Evolutionary conservation across 345 rosid species (phyloP), one percentile per base, ranked within the genome.

Genomic region (Eucalyptus marginata): DNA sequence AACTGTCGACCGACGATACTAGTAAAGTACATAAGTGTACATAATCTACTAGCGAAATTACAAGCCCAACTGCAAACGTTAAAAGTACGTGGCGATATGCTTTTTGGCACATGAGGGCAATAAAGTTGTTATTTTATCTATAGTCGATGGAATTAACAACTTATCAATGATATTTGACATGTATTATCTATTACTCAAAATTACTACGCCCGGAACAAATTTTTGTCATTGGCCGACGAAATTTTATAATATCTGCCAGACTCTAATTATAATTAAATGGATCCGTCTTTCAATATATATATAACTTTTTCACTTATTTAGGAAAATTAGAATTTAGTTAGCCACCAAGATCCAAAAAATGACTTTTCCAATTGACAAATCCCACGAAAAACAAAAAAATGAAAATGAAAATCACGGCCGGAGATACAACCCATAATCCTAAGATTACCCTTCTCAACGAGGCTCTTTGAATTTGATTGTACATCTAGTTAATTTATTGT

Each of bases 1-100:
- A 12, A 62, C 0, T 15, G 5, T 64, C 2, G 1, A 64, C 3
- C 2, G 5, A n/a, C 10, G 0, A 7, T 64, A 4, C 18, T 14
- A 64, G 24, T 62, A 13, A 66, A 66, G 9, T 31, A 15, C 4
- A 0, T 66, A 16, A 31, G 33, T 27, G 10, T 31, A 2, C 11
- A 5, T 66, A n/a, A n/a, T n/a, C n/a, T n/a, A n/a, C n/a, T n/a
- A 66, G 22, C 7, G 2, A 66, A 64, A 16, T 66, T 9, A 31
- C 17, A 15, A 15, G 11, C 22, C 43, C 43, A 4, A 4, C 0
- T 7, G 2, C 36, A 64, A 66, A 31, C 3, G 40, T 15, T 16
- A 31, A 66, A 66, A 66, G 22, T 66, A 66, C 0, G 7, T 8
- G 22, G 6, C 3, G 0, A 68, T 66, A 5, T 17, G 24, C 79